phyloP scores from a whole-genome alignment of 768 basidiomycete species.

The Boletus vinaceobasis region DNA sequence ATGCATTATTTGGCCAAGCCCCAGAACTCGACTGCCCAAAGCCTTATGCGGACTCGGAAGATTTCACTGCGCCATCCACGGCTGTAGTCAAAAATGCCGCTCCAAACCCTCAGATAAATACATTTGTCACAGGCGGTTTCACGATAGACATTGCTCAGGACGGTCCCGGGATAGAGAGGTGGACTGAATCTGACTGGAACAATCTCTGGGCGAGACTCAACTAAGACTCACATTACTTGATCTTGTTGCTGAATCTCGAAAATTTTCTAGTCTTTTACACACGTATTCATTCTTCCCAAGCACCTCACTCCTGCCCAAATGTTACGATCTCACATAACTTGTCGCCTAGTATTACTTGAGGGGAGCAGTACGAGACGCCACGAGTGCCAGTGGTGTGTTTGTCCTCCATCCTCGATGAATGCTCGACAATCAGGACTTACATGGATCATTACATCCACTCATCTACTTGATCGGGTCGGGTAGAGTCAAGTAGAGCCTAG shows the following conservation, averaged over 20 bases:
- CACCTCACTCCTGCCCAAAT: background rate
- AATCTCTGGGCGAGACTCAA: background rate
- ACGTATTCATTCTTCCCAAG: background rate
- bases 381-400: too few species aligned
- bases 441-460: too few species aligned
- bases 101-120: background rate
- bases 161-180: background rate
- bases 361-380: too few species aligned
- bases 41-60: background rate
- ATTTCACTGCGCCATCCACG: too few species aligned
- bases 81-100: background rate
- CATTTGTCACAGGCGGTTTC: constrained; percentile 5
- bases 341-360: background rate
- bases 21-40: background rate
- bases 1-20: too few species aligned
- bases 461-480: too few species aligned
- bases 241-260: background rate
- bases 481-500: too few species aligned
- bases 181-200: background rate
- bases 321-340: background rate
- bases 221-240: constrained; percentile 17
- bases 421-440: too few species aligned
- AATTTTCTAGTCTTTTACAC: background rate
- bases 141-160: background rate
- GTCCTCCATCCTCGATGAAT: too few species aligned